A percentile compares a stretch with the other conserved stretches of the same genome.
Conservation (phyloP, 2,329 filamentous ascomycete genomes). For the Nemania sp. region DNA sequence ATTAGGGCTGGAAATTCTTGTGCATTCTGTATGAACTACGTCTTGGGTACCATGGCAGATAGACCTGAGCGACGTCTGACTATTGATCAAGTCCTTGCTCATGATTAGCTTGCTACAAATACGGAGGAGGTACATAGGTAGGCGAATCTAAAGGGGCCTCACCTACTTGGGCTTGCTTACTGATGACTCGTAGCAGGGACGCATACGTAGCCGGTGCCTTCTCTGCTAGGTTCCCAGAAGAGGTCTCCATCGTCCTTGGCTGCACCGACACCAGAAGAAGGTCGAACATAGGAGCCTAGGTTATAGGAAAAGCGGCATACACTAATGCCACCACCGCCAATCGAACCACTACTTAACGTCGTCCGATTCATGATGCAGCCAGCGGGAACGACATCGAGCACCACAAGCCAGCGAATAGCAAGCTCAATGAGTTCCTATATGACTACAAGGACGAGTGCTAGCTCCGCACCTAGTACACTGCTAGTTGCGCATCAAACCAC, state of each 20-base stretch:
- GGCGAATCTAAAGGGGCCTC: not conserved
- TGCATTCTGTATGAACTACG: slow-evolving; percentile 44
- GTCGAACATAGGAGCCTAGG: not conserved
- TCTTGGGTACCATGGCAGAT: slow-evolving; percentile 9
- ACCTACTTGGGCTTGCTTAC: not conserved
- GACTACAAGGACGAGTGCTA: not conserved
- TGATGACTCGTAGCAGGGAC: slow-evolving; percentile 2
- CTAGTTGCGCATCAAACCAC: not conserved
- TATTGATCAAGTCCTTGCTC: slow-evolving; percentile 11
- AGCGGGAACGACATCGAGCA: not conserved
- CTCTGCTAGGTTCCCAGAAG: not conserved
- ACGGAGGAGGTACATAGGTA: not conserved
- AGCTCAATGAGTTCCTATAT: not conserved
- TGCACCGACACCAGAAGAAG: not conserved
- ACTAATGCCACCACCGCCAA: no score
- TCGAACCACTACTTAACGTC: not conserved
- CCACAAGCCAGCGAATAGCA: not conserved
- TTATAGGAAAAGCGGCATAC: not conserved
- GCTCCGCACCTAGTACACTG: not conserved
- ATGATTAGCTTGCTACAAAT: slow-evolving; percentile 7
- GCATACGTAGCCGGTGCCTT: not conserved
- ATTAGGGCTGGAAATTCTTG: slow-evolving; percentile 58
- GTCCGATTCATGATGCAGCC: not conserved
- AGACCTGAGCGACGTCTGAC: slow-evolving; percentile 9
- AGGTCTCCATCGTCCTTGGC: not conserved